Evolutionary conservation across 1,139 yeast species (phyloP).

Genomic region (Kodamaea suecica): DNA sequence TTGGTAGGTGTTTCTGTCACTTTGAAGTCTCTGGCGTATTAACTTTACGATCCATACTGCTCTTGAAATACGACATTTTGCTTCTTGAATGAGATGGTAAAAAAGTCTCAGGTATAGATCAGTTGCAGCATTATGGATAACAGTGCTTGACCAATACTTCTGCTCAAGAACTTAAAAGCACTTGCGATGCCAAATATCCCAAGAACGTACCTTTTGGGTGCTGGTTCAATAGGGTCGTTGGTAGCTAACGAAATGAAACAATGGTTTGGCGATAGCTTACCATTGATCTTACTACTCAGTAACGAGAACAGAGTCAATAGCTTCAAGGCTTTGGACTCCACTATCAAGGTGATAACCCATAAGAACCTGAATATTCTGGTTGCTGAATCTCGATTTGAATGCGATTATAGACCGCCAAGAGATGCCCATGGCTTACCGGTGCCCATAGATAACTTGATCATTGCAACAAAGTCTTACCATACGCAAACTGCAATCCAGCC

Average conservation of each 20-base stretch:
- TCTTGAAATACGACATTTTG: no score
- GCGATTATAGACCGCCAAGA: constrained; percentile 11
- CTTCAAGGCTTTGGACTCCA: constrained; percentile 39
- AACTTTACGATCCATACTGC: no score
- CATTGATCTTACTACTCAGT: constrained; percentile 37
- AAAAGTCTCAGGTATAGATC: no score
- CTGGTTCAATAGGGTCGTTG: constrained; percentile 43
- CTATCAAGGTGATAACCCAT: constrained; percentile 25
- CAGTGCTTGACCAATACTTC: no score
- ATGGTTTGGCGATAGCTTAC: constrained; percentile 29
- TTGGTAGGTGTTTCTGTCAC: no score
- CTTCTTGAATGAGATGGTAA: no score
- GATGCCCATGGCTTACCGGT: constrained; percentile 11
- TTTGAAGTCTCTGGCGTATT: no score
- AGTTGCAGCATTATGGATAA: no score
- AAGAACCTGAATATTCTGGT: constrained; percentile 16
- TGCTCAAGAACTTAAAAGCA: no score
- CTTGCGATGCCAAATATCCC: constrained; percentile 12
- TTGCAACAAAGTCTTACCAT: constrained; percentile 64
- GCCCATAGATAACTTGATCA: constrained; percentile 50
- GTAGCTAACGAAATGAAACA: constrained; percentile 37
- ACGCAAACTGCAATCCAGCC: constrained; percentile 46
- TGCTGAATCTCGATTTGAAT: constrained; percentile 13
- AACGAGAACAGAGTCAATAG: constrained; percentile 35
- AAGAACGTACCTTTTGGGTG: constrained; percentile 40